These are phyloP conservation scores for Leccinum laetum DNA, from an alignment of 1,284 basidiomycete genomes.

Conservation along the genomic window DNA sequence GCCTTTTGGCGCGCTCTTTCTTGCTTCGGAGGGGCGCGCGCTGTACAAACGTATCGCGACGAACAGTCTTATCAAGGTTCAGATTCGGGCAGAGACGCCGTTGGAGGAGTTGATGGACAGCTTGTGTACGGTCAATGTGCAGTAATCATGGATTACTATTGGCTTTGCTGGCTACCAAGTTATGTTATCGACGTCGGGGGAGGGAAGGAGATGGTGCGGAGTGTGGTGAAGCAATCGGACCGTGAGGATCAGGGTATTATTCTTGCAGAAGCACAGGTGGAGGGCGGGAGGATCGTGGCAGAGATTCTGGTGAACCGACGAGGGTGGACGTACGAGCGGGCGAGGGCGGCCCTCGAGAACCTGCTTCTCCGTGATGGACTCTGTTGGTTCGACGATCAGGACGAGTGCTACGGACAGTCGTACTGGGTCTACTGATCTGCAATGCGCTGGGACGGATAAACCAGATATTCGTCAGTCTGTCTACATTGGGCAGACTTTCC, in stretches of 20 bases:
- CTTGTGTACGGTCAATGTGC: no score
- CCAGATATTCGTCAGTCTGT: background rate
- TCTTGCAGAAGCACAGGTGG: constrained; percentile 70
- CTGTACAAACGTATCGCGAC: background rate
- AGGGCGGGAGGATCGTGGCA: constrained; percentile 66
- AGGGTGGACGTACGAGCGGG: constrained; percentile 82
- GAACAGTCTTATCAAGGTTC: no score
- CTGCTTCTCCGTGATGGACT: constrained; percentile 90
- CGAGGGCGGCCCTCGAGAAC: constrained; percentile 80
- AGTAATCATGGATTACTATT: no score
- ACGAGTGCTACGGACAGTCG: constrained; percentile 56
- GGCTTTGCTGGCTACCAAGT: constrained; percentile 79
- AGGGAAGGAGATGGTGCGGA: constrained; percentile 70
- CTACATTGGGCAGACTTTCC: no score
- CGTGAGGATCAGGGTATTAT: constrained; percentile 74
- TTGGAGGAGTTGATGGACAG: no score
- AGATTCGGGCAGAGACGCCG: no score
- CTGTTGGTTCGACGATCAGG: constrained; percentile 94
- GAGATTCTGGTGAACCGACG: constrained; percentile 53
- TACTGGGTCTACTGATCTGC: constrained; percentile 77
- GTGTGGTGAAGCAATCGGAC: constrained; percentile 78
- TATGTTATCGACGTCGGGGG: constrained; percentile 55
- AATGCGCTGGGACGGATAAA: constrained; percentile 73
- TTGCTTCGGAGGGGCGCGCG: no score
- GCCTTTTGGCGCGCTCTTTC: no score